Percentiles rank a stretch among this genome's conserved stretches.
These are phyloP conservation scores for Dittrichia graveolens DNA, from an alignment of 129 eudicot species.

Conservation along the genomic window DNA sequence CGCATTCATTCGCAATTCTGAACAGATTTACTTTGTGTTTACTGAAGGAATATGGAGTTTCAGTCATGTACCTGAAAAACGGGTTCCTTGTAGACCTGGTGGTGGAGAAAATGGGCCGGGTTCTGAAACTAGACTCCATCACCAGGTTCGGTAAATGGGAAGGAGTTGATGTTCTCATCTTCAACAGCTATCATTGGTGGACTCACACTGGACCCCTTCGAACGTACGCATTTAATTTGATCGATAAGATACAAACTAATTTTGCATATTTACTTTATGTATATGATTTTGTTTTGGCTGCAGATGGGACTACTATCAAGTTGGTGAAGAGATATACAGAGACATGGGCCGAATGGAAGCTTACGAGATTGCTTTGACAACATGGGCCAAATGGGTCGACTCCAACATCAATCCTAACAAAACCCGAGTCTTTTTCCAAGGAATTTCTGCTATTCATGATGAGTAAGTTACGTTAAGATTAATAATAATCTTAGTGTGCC, in stretches of 20 bases:
- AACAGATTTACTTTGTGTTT: background rate
- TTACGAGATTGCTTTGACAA: constrained; percentile 67
- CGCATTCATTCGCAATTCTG: background rate
- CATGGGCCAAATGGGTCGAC: constrained; percentile 93
- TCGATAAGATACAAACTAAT: background rate
- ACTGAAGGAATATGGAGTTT: constrained; percentile 57
- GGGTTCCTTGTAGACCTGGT: constrained; percentile 77
- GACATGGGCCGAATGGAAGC: constrained; percentile 85
- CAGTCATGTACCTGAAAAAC: constrained; percentile 57
- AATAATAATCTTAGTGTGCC: background rate
- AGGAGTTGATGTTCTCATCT: constrained; percentile 67
- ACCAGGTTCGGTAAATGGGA: constrained; percentile 50
- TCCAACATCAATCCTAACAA: constrained; percentile 52
- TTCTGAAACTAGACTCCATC: constrained; percentile 69
- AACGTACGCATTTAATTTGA: constrained; percentile 37
- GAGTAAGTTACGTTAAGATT: constrained; percentile 23
- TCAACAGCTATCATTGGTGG: constrained; percentile 98
- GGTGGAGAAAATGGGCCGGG: constrained; percentile 44
- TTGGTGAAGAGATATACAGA: constrained; percentile 55
- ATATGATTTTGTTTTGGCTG: constrained; percentile 19
- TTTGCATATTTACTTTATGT: background rate
- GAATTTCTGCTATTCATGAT: constrained; percentile 64
- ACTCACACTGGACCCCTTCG: constrained; percentile 50
- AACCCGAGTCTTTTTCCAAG: constrained; percentile 76
- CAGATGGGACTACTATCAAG: constrained; percentile 87